These are phyloP conservation scores for Avena eriantha DNA, from an alignment of 176 grass and related monocot species.

Conservation along the genomic window DNA sequence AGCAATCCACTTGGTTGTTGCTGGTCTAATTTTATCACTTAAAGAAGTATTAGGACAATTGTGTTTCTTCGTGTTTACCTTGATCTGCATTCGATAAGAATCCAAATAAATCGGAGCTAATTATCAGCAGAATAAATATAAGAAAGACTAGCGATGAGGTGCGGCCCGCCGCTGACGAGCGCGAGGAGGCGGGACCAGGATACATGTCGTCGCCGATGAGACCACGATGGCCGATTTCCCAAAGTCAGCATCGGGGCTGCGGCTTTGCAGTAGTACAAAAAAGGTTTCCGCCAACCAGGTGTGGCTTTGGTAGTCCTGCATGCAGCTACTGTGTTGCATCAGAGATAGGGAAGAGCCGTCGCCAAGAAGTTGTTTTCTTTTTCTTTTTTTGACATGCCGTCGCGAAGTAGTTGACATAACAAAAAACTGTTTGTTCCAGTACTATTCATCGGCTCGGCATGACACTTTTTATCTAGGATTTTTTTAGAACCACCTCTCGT, in stretches of 20 bases:
- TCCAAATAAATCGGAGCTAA: too few relatives aligned
- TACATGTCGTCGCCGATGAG: slow-evolving; percentile 20
- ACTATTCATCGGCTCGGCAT: neutral
- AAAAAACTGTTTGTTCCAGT: neutral
- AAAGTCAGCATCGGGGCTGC: neutral
- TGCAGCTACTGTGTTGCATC: neutral
- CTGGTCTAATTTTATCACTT: too few relatives aligned
- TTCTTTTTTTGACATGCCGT: neutral
- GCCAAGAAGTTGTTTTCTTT: neutral
- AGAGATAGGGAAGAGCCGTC: neutral
- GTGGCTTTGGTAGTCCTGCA: neutral
- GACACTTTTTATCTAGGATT: neutral
- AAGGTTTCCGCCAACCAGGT: neutral
- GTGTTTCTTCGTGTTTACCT: too few relatives aligned
- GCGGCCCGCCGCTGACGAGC: slow-evolving; percentile 7
- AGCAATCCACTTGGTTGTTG: too few relatives aligned
- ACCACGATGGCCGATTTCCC: neutral
- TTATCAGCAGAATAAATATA: too few relatives aligned
- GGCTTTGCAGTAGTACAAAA: neutral
- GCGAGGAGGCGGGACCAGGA: neutral
- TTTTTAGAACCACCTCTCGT: neutral
- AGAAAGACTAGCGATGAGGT: neutral
- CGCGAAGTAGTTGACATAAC: neutral
- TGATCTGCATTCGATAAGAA: too few relatives aligned
- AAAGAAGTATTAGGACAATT: too few relatives aligned